Base-by-base conservation (phyloP, 1,284 basidiomycete genomes). In the Rhodotorula sp. region DNA sequence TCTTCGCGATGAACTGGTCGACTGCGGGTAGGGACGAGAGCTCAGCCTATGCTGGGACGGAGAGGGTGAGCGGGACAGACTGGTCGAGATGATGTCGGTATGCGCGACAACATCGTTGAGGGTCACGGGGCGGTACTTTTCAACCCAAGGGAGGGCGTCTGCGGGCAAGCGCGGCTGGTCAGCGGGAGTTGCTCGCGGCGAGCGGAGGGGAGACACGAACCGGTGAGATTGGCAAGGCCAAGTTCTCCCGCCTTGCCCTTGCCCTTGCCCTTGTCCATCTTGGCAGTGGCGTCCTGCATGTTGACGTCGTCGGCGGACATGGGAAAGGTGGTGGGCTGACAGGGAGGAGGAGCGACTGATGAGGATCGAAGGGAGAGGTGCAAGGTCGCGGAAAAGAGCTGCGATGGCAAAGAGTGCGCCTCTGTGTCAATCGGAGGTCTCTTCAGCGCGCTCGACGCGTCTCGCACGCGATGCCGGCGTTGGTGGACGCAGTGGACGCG, bases 1-100 rank as follows among this genome's bases (percentile, higher is more conserved):
- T 95, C 81, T 94, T 94, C 77, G 94, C 90, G 78, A 99, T 96
- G 81, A 99, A 99, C 81, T 91, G 91, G 82, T 96, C 92, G 82
- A 98, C 95, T 97, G 66, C 21, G 73, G n/a, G 12, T 12, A 4
- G 19, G 46, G n/a, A 7, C 1, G 32, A 19, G 21, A 6, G 2
- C 27, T 46, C 25, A 46, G 29, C 12, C 32, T 29, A 27, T 19
- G 0, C 3, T 10, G 3, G 1, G 53, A 17, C 29, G 25, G 39
- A 25, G 25, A 32, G 29, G 32, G 19, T 8, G 21, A 27, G 53
- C 5, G 2, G 19, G 12, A 46, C 64, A 27, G 77, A 97, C 94
- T 95, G 15, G 94, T 97, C 59, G 85, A 87, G 1, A 91, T 96
- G 76, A 97, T 97, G 80, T 96, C 93, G 76, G 91, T 89, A 81